phyloP scores from a whole-genome alignment of 106 monocot genomes.

The Alisma plantagoaquatica region DNA sequence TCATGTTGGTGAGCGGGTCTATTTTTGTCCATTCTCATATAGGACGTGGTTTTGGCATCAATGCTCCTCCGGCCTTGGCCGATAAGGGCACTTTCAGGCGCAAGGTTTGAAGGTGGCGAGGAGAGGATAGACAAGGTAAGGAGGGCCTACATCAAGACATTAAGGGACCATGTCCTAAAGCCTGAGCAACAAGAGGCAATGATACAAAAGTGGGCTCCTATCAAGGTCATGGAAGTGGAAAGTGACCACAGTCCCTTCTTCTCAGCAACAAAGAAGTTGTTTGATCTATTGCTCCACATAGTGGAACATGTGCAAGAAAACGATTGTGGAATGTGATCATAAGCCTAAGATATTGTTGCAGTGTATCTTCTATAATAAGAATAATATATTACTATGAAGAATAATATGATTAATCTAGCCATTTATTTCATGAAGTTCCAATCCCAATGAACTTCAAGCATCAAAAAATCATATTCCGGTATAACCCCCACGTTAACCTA shows the following conservation, averaged over 20 bases:
- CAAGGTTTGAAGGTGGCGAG: conserved; percentile 6
- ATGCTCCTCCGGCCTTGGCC: conserved; percentile 14
- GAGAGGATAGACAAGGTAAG: conserved; percentile 9
- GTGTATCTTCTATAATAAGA: too few relatives aligned
- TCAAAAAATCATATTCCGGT: too few relatives aligned
- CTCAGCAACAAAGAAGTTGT: background rate
- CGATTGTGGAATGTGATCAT: too few relatives aligned
- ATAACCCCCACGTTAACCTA: too few relatives aligned
- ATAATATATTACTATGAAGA: too few relatives aligned
- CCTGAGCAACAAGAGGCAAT: conserved; percentile 13
- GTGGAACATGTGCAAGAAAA: too few relatives aligned
- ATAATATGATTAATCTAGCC: too few relatives aligned
- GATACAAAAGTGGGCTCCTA: conserved; percentile 7
- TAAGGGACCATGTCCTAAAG: background rate
- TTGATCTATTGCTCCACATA: background rate
- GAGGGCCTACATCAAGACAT: background rate
- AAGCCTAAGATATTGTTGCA: too few relatives aligned
- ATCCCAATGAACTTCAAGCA: too few relatives aligned
- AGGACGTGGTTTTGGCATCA: conserved; percentile 6
- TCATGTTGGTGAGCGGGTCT: too few relatives aligned
- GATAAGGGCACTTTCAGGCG: background rate
- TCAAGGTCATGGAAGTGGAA: conserved; percentile 3
- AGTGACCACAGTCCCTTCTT: conserved; percentile 9
- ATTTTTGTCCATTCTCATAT: too few relatives aligned
- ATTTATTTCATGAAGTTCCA: too few relatives aligned